phyloP scores from a whole-genome alignment of 2,329 filamentous ascomycete genomes.

The Calonectria crousiana region DNA sequence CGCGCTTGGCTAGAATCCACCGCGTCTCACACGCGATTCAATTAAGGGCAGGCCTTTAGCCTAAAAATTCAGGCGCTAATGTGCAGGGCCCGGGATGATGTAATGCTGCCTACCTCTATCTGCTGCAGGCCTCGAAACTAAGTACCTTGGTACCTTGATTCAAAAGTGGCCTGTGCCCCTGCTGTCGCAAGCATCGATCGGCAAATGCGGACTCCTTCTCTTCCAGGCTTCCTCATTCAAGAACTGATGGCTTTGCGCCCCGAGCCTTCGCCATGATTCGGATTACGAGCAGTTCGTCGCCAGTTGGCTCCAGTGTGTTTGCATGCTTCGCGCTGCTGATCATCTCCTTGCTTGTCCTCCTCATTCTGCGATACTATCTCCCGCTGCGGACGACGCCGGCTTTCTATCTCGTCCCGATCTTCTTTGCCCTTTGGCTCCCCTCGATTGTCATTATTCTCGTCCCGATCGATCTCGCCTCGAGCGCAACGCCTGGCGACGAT shows the following conservation, averaged over 20 bases:
- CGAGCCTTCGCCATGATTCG: conserved; percentile 61
- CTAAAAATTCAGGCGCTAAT: conserved; percentile 34
- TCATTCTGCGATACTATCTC: conserved; percentile 90
- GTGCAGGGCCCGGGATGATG: conserved; percentile 33
- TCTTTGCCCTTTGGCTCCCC: conserved; percentile 94
- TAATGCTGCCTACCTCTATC: conserved; percentile 24
- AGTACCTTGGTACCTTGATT: conserved; percentile 9
- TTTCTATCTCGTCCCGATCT: conserved; percentile 91
- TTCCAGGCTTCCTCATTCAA: conserved; percentile 37
- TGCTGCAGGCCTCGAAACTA: not conserved
- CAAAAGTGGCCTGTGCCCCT: conserved; percentile 40
- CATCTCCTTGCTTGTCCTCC: conserved; percentile 81
- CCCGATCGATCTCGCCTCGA: conserved; percentile 94
- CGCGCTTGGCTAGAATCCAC: conserved; percentile 15
- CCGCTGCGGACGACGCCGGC: conserved; percentile 90
- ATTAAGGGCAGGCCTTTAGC: conserved; percentile 35
- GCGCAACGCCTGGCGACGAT: conserved; percentile 78
- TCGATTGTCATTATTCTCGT: conserved; percentile 92
- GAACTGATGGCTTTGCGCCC: conserved; percentile 45
- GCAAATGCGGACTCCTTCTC: conserved; percentile 25
- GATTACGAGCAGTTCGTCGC: conserved; percentile 65
- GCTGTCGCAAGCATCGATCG: conserved; percentile 35
- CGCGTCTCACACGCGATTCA: conserved; percentile 42
- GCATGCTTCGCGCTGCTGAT: conserved; percentile 77
- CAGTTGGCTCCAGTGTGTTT: conserved; percentile 85